These are phyloP conservation scores for Obelidium mucronatum DNA, from an alignment of 192 early-diverging fungal genomes.

Conservation along the genomic window DNA sequence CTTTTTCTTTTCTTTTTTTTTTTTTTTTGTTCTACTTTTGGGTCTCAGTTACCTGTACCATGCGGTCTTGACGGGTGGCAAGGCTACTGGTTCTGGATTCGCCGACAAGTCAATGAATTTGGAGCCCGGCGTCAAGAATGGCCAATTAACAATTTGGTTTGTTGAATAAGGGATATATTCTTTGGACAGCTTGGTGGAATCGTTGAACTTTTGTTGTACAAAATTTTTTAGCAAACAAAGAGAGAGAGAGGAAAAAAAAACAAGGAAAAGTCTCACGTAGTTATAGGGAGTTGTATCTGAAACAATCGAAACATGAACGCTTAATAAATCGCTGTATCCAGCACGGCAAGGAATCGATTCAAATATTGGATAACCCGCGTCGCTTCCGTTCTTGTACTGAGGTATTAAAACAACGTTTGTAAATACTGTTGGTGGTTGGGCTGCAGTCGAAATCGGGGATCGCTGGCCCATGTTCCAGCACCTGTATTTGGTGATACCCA, in stretches of 20 bases:
- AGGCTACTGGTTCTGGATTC: not conserved
- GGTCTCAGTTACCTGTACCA: constrained; percentile 11
- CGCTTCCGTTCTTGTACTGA: constrained; percentile 14
- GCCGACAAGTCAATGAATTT: constrained; percentile 10
- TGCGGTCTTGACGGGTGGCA: not conserved
- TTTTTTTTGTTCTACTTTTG: not conserved
- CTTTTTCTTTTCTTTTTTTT: constrained; percentile 6
- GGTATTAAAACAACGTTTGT: constrained; percentile 20
- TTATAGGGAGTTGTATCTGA: not conserved
- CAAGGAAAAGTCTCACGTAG: not conserved
- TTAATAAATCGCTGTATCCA: constrained; percentile 25
- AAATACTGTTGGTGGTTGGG: constrained; percentile 18
- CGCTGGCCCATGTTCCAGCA: constrained; percentile 30
- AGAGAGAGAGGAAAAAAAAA: not conserved
- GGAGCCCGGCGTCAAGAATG: constrained; percentile 19
- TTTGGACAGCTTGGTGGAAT: not conserved
- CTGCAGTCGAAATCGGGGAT: not conserved
- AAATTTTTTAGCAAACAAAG: not conserved
- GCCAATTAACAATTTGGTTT: constrained; percentile 13
- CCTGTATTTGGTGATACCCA: not conserved
- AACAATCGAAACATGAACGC: not conserved
- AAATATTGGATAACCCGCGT: constrained; percentile 26
- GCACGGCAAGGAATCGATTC: constrained; percentile 5
- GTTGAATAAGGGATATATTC: constrained; percentile 5
- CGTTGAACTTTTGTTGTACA: not conserved